Base-by-base conservation (phyloP, 2,329 filamentous ascomycete genomes). In the Orbilia javanica region DNA sequence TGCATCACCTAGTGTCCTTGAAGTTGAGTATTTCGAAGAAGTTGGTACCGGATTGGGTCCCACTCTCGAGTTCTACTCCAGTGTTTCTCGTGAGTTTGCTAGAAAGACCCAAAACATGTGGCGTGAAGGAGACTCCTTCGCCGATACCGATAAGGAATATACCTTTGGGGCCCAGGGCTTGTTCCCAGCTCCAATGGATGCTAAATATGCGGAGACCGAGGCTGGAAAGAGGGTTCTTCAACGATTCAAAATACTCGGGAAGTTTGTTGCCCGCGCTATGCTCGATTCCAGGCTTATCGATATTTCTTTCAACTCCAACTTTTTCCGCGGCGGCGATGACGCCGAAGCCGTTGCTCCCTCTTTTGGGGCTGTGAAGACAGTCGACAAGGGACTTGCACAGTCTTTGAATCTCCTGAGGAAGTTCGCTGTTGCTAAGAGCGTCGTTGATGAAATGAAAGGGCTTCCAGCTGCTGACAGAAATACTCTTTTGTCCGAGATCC, bases 21-120 rank as follows among this genome's bases (percentile, higher is more conserved):
- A 99, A 83, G 95, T 99, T 1, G 96, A 99, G 82, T 99, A 99
- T 83, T 99, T 99, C 81, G 96, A 98, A 82, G 96, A 99, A 85
- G 96, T 99, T 22, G 96, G 96, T 71, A 99, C 96, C 25, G 96
- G 96, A 55, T 87, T 99, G 53, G 96, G 96, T 0, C 96, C 96
- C 3, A 99, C 96, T 0, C 88, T 99, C 13, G 96, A 99, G 83
- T 99, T 99, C 84, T 99, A 99, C 85, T 97, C 96, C 0, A 97
- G 93, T 0, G 95, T 98, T 0, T 99, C 96, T 0, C 96, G 93
- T 81, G 96, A 99, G 83, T 98, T 98, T 82, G 95, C 93, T 0
- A 97, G 96, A 87, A 97, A 95, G 88, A 97, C 96, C 84, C 89
- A 97, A 66, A 97, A 94, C 86, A 89, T 99, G 4, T 99, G 96